These are phyloP conservation scores for Monosporascus sp. DNA, from an alignment of 2,329 filamentous ascomycete species.

Conservation along the genomic window DNA sequence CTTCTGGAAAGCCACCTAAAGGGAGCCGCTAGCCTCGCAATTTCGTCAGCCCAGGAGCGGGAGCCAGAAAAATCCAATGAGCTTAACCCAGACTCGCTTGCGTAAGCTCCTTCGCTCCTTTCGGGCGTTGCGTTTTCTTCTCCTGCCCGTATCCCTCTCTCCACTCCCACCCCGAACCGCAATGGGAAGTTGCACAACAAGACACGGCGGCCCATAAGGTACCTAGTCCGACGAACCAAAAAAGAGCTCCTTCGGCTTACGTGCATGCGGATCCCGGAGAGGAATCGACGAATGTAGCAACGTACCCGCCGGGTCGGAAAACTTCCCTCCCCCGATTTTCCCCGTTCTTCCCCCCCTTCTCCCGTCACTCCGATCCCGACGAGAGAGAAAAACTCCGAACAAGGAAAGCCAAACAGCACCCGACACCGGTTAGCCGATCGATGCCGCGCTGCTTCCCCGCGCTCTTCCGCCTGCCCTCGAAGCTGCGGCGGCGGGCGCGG, in stretches of 20 bases:
- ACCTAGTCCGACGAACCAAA: too few relatives aligned
- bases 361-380: slow-evolving; percentile 3
- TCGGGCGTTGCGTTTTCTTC: too few relatives aligned
- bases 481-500: slow-evolving; percentile 51
- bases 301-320: neutral
- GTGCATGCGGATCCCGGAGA: neutral
- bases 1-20: neutral
- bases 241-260: too few relatives aligned
- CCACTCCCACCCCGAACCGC: too few relatives aligned
- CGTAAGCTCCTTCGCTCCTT: too few relatives aligned
- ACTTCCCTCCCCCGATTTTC: neutral
- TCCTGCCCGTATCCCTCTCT: too few relatives aligned
- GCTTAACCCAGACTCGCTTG: too few relatives aligned
- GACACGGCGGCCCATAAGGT: too few relatives aligned
- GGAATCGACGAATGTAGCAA: neutral
- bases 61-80: too few relatives aligned
- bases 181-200: too few relatives aligned
- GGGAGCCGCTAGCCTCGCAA: too few relatives aligned
- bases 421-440: slow-evolving; percentile 4
- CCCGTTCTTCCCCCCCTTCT: neutral
- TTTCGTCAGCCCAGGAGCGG: too few relatives aligned
- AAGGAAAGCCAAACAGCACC: neutral
- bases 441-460: slow-evolving; percentile 30
- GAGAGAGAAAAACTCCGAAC: slow-evolving; percentile 9
- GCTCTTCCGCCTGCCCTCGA: slow-evolving; percentile 50